Conservation (phyloP, 345 rosid genomes). For the Streptanthus diversifolius region DNA sequence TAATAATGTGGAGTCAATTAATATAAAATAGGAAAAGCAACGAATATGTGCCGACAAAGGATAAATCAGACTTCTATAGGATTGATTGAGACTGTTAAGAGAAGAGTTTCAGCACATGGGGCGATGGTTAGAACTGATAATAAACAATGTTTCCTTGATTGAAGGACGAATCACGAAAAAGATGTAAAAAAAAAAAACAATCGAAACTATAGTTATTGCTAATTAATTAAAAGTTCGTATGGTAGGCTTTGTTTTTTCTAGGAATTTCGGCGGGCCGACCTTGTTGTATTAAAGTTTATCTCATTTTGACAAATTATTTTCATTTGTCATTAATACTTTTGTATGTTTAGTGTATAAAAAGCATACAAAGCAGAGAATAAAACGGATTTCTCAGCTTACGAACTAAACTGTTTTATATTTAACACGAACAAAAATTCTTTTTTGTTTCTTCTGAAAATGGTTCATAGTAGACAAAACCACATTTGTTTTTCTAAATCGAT, state of each 20-base stretch:
- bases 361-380: neutral
- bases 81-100: conserved; percentile 14
- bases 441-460: neutral
- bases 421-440: neutral
- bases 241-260: conserved; percentile 17
- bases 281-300: conserved; percentile 21
- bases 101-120: conserved; percentile 28
- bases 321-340: neutral
- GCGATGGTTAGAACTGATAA: conserved; percentile 20
- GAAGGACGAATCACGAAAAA: conserved; percentile 3
- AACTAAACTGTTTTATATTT: neutral
- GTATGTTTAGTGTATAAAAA: neutral
- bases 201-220: neutral
- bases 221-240: neutral
- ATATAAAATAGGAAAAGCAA: neutral
- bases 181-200: neutral
- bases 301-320: neutral
- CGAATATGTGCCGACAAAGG: conserved; percentile 31
- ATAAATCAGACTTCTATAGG: conserved; percentile 17
- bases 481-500: neutral
- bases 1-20: neutral
- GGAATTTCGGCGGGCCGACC: conserved; percentile 22
- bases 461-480: neutral
- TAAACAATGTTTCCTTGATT: conserved; percentile 31
- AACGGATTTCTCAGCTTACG: neutral